Conservation (phyloP, 257 asterid species). For the Nyctanthes arbortristis region DNA sequence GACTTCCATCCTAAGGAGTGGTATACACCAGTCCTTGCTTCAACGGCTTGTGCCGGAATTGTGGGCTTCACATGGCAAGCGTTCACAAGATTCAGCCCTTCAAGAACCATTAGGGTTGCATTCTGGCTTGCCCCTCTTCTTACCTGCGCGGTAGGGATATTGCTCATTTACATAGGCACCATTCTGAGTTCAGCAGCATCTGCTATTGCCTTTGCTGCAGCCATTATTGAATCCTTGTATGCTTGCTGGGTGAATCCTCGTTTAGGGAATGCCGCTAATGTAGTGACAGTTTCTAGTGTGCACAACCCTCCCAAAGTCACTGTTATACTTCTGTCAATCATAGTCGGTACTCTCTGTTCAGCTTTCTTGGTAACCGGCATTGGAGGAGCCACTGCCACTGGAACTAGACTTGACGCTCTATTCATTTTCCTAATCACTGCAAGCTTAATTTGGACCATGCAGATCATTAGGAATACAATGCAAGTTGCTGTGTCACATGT, state of each 20-base stretch:
- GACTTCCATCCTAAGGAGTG: conserved; percentile 41
- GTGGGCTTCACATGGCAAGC: conserved; percentile 48
- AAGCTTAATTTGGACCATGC: conserved; percentile 57
- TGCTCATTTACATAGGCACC: conserved; percentile 54
- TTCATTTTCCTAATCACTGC: conserved; percentile 47
- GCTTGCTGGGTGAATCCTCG: conserved; percentile 62
- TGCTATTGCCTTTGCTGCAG: conserved; percentile 33
- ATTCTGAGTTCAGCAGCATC: conserved; percentile 46
- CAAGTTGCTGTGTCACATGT: conserved; percentile 54
- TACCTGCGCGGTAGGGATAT: conserved; percentile 42
- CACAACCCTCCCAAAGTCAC: conserved; percentile 43
- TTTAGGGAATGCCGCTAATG: conserved; percentile 33
- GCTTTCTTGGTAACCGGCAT: conserved; percentile 45
- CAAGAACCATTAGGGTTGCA: conserved; percentile 40
- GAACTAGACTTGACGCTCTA: conserved; percentile 33
- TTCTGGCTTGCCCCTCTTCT: conserved; percentile 67
- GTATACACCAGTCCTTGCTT: conserved; percentile 44
- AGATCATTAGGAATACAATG: conserved; percentile 42
- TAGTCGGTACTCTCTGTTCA: conserved; percentile 33
- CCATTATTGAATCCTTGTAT: conserved; percentile 47
- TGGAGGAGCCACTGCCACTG: conserved; percentile 46
- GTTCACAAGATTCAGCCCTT: conserved; percentile 30
- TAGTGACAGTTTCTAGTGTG: conserved; percentile 36
- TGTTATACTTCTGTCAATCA: conserved; percentile 29
- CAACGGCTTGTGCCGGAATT: conserved; percentile 48